Evolutionary conservation across 2,329 filamentous ascomycete genomes (phyloP).

Genomic region (Herpotrichia juniperi): DNA sequence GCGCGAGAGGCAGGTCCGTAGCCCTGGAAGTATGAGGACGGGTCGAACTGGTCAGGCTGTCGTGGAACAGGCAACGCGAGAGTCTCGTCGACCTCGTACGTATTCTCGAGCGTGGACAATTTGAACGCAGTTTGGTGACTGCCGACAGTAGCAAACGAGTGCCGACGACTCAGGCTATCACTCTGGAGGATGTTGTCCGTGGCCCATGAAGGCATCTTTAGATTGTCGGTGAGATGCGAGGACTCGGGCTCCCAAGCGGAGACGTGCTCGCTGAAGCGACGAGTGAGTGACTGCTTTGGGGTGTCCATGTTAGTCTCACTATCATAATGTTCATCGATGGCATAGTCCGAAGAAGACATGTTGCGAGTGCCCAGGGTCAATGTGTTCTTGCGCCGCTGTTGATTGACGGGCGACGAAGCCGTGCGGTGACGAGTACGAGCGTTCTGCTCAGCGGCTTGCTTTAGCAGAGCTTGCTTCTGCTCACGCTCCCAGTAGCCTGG

Average conservation of each 20-base stretch:
- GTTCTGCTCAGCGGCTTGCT: constrained; percentile 45
- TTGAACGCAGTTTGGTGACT: constrained; percentile 32
- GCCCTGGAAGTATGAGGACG: constrained; percentile 45
- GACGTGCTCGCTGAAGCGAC: constrained; percentile 46
- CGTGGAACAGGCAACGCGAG: constrained; percentile 48
- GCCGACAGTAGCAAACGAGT: constrained; percentile 69
- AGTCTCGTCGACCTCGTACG: constrained; percentile 19
- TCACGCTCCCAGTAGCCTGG: constrained; percentile 40
- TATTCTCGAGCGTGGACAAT: constrained; percentile 33
- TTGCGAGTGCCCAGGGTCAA: constrained; percentile 63
- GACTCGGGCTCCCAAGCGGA: constrained; percentile 30
- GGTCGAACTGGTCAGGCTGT: constrained; percentile 62
- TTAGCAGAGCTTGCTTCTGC: constrained; percentile 39
- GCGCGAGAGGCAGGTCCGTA: constrained; percentile 42
- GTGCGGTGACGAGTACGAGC: constrained; percentile 40
- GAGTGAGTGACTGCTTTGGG: constrained; percentile 29
- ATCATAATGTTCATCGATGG: constrained; percentile 75
- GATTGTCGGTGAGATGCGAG: constrained; percentile 24
- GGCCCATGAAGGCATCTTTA: constrained; percentile 36
- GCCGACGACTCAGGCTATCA: constrained; percentile 71
- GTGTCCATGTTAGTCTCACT: constrained; percentile 60
- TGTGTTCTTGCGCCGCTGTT: constrained; percentile 35
- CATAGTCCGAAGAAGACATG: constrained; percentile 65
- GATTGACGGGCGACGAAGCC: constrained; percentile 33
- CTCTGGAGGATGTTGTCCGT: constrained; percentile 26